Conservation (phyloP, 345 rosid species). For the Cardamine occulta region DNA sequence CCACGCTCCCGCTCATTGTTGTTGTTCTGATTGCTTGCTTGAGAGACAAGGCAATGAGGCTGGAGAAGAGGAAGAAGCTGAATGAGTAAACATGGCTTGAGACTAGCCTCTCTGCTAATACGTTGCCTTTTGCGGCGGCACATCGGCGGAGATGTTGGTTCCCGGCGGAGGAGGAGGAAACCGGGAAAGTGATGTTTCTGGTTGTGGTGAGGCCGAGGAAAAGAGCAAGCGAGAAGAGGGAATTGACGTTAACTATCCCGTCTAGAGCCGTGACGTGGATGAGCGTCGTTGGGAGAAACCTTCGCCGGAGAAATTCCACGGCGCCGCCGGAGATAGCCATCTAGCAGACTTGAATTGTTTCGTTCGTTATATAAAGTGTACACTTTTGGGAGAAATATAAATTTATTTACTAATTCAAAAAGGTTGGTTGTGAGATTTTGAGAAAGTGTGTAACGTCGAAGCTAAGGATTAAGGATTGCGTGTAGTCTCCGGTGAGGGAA, state of each 20-base stretch:
- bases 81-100: constrained; percentile 84
- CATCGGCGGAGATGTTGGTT: constrained; percentile 44
- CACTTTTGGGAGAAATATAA: not conserved
- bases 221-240: constrained; percentile 80
- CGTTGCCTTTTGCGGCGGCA: constrained; percentile 43
- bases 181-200: constrained; percentile 37
- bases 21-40: constrained; percentile 59
- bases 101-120: constrained; percentile 56
- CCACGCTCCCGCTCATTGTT: constrained; percentile 24
- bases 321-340: constrained; percentile 34
- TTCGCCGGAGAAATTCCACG: constrained; percentile 31
- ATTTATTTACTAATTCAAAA: not conserved
- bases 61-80: constrained; percentile 79
- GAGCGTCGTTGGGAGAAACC: constrained; percentile 41
- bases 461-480: constrained; percentile 27
- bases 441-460: constrained; percentile 32
- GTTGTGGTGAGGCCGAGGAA: constrained; percentile 71
- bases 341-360: not conserved
- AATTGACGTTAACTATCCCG: constrained; percentile 78
- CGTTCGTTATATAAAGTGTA: not conserved
- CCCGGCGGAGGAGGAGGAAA: constrained; percentile 33
- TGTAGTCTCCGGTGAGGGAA: constrained; percentile 24
- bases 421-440: not conserved
- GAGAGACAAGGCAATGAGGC: constrained; percentile 74
- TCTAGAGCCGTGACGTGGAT: constrained; percentile 84